Percentiles rank a stretch among this genome's conserved stretches.
These are phyloP conservation scores for Craspedostauros australis DNA, from an alignment of 108 stramenopile species.

Conservation along the genomic window DNA sequence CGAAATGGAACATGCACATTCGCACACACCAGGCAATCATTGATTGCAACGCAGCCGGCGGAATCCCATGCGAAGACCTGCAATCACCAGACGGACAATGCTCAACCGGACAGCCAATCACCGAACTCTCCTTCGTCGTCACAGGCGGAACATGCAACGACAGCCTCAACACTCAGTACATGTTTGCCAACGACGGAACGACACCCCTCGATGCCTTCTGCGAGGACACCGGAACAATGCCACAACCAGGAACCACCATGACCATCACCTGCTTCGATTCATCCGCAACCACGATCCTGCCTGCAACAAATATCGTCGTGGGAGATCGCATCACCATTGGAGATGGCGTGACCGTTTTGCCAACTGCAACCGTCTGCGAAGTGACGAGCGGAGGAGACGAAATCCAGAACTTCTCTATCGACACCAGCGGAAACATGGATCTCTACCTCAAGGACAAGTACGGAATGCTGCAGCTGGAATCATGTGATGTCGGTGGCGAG, in stretches of 20 bases:
- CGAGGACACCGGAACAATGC: not conserved
- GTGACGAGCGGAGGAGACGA: not conserved
- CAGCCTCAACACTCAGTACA: not conserved
- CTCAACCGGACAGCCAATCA: not conserved
- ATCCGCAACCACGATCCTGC: not conserved
- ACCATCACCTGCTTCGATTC: not conserved
- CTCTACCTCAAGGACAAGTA: slow-evolving; percentile 2
- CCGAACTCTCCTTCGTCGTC: not conserved
- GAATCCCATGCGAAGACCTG: slow-evolving; percentile 6
- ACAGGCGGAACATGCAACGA: not conserved
- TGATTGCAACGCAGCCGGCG: not conserved
- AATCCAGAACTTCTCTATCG: not conserved
- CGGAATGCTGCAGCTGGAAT: slow-evolving; percentile 4
- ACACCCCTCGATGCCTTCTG: too few species aligned
- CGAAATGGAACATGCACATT: not conserved
- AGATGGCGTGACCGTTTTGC: not conserved
- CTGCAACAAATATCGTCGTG: not conserved
- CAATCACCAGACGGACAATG: not conserved
- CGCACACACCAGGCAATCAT: not conserved
- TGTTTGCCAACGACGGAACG: too few species aligned
- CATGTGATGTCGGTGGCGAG: too few species aligned
- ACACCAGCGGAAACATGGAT: slow-evolving; percentile 10
- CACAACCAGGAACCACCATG: not conserved
- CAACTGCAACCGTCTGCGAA: not conserved
- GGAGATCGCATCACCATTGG: not conserved